phyloP scores from a whole-genome alignment of 306 rosid genomes.

The Vicia villosa region DNA sequence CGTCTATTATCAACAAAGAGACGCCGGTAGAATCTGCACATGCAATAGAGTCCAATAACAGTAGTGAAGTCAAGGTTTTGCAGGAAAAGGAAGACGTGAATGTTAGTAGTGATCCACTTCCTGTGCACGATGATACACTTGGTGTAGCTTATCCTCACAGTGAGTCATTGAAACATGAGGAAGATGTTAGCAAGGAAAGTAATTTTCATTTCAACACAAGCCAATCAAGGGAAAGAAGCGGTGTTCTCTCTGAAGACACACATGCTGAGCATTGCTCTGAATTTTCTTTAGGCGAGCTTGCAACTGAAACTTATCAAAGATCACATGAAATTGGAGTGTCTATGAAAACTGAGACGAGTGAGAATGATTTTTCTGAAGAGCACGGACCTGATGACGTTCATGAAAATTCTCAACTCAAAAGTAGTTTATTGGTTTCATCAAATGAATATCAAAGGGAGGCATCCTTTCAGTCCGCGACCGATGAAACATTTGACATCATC shows the following conservation, averaged over 20 bases:
- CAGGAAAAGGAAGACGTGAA: slow-evolving; percentile 45
- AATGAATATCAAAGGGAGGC: slow-evolving; percentile 35
- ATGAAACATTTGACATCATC: slow-evolving; percentile 39
- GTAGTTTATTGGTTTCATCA: slow-evolving; percentile 23
- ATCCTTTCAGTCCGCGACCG: slow-evolving; percentile 33
- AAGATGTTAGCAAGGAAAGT: slow-evolving; percentile 42
- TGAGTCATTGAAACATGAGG: slow-evolving; percentile 34
- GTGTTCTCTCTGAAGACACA: slow-evolving; percentile 41
- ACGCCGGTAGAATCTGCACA: slow-evolving; percentile 41
- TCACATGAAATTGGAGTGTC: slow-evolving; percentile 41
- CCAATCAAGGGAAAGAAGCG: slow-evolving; percentile 40
- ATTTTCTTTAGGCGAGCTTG: slow-evolving; percentile 36
- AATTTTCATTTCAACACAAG: slow-evolving; percentile 36
- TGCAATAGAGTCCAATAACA: slow-evolving; percentile 30
- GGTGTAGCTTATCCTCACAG: slow-evolving; percentile 43
- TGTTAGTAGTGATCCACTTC: slow-evolving; percentile 40
- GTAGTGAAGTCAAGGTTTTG: slow-evolving; percentile 37
- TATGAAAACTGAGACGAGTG: slow-evolving; percentile 36
- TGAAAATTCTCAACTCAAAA: slow-evolving; percentile 34
- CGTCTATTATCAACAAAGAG: slow-evolving; percentile 36
- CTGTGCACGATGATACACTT: slow-evolving; percentile 27
- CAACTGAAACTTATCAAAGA: slow-evolving; percentile 35
- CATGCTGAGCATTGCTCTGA: slow-evolving; percentile 43
- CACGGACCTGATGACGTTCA: slow-evolving; percentile 33
- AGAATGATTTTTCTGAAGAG: slow-evolving; percentile 44